Percentiles rank a stretch among this genome's conserved stretches.
These are phyloP conservation scores for Rhododendron williamsianum DNA, from an alignment of 148 eudicot species.

Conservation along the genomic window DNA sequence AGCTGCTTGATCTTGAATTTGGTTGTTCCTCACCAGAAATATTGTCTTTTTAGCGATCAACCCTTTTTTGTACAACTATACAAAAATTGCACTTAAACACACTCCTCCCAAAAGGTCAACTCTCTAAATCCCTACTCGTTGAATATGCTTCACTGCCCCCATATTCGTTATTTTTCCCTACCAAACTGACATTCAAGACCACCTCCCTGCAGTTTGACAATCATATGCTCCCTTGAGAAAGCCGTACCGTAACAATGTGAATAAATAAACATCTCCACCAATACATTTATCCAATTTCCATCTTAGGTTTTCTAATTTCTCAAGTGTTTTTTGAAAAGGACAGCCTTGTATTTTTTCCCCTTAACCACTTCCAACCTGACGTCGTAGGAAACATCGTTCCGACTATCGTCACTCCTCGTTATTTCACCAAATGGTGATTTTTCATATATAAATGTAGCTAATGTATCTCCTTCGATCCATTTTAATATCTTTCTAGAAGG, in stretches of 20 bases:
- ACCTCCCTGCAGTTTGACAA: not conserved
- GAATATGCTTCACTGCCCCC: not conserved
- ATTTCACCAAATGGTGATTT: not conserved
- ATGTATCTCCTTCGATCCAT: not conserved
- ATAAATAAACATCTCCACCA: not conserved
- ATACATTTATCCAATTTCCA: not conserved
- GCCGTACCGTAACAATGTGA: not conserved
- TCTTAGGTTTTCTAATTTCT: not conserved
- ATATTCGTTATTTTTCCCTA: not conserved
- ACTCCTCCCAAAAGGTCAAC: not conserved
- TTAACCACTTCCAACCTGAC: not conserved
- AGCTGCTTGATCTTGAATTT: not conserved
- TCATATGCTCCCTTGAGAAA: not conserved
- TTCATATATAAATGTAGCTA: not conserved
- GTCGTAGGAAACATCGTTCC: not conserved
- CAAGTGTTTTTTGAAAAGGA: not conserved
- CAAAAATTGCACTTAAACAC: not conserved
- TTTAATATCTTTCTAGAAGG: not conserved
- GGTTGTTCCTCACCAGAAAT: not conserved
- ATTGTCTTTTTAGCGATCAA: not conserved
- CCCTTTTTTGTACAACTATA: not conserved
- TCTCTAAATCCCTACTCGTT: not conserved
- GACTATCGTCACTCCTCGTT: not conserved
- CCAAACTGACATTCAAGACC: not conserved
- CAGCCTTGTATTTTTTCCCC: not conserved